phyloP scores from a whole-genome alignment of 73 alveolate species.

The Paramecium sonneborni region DNA sequence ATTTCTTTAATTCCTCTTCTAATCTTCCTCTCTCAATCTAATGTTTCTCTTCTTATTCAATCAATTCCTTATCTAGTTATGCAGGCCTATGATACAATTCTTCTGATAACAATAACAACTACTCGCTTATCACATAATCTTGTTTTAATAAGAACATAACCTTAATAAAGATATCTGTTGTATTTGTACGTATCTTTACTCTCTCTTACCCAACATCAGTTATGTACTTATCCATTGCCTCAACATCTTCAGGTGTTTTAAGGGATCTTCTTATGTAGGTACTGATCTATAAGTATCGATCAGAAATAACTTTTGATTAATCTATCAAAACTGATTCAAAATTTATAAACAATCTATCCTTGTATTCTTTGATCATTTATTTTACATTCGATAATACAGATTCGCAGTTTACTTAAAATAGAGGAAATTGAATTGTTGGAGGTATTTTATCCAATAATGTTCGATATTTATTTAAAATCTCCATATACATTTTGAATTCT shows the following conservation, averaged over 20 bases:
- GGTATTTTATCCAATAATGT: conserved; percentile 39
- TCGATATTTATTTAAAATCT: conserved; percentile 25
- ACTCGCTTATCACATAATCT: conserved; percentile 17
- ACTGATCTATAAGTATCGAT: conserved; percentile 24
- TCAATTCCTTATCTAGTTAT: conserved; percentile 50
- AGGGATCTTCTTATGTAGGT: conserved; percentile 52
- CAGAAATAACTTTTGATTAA: conserved; percentile 44
- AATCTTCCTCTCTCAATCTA: conserved; percentile 44
- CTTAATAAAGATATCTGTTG: conserved; percentile 42
- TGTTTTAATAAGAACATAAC: conserved; percentile 35
- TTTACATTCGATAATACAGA: conserved; percentile 2
- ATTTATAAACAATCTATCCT: background rate
- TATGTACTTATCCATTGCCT: conserved; percentile 59
- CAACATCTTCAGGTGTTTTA: conserved; percentile 63
- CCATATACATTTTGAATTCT: conserved; percentile 51
- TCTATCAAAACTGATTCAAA: conserved; percentile 55
- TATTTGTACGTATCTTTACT: conserved; percentile 26
- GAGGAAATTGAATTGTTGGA: background rate
- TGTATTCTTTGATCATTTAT: conserved; percentile 29
- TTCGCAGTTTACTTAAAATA: conserved; percentile 53
- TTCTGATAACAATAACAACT: conserved; percentile 19
- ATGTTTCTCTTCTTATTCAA: conserved; percentile 63
- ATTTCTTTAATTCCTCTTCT: conserved; percentile 53
- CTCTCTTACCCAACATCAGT: conserved; percentile 53
- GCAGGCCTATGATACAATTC: conserved; percentile 63